Percentiles rank a stretch among this genome's conserved stretches.
Evolutionary conservation across 108 stramenopile genomes (phyloP).

Genomic region (Pseudonitzschia delicatissima): DNA sequence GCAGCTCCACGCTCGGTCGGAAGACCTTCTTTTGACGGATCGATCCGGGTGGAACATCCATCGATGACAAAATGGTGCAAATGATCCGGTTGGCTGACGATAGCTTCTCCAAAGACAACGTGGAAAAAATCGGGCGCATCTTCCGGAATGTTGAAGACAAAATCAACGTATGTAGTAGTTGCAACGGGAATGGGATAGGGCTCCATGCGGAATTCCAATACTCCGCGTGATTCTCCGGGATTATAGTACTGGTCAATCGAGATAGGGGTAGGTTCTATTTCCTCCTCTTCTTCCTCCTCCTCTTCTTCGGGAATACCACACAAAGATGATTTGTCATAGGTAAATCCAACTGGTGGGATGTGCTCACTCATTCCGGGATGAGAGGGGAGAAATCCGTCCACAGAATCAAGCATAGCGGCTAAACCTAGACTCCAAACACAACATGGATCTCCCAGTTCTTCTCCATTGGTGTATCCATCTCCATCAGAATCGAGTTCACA

Average conservation of each 20-base stretch:
- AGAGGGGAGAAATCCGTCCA: not conserved
- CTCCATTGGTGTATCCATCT: constrained; percentile 31
- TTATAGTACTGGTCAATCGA: not conserved
- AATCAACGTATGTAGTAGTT: constrained; percentile 1
- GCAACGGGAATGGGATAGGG: not conserved
- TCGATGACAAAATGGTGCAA: not conserved
- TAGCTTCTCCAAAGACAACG: not conserved
- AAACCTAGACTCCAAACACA: constrained; percentile 14
- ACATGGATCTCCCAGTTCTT: constrained; percentile 32
- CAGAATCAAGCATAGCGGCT: not conserved
- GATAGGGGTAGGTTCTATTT: not conserved
- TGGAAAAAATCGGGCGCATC: not conserved
- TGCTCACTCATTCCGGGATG: not conserved
- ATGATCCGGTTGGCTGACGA: constrained; percentile 4
- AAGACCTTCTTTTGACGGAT: not conserved
- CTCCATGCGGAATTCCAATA: not conserved
- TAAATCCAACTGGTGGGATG: not conserved
- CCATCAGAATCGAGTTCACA: constrained; percentile 26
- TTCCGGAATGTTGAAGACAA: constrained; percentile 7
- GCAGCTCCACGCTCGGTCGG: no score
- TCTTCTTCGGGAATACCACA: not conserved
- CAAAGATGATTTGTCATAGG: not conserved
- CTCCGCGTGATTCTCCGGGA: not conserved
- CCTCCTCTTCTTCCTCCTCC: not conserved
- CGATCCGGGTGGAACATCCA: not conserved